Evolutionary conservation across 768 basidiomycete genomes (phyloP).

Genomic region (Suillus subaureus): DNA sequence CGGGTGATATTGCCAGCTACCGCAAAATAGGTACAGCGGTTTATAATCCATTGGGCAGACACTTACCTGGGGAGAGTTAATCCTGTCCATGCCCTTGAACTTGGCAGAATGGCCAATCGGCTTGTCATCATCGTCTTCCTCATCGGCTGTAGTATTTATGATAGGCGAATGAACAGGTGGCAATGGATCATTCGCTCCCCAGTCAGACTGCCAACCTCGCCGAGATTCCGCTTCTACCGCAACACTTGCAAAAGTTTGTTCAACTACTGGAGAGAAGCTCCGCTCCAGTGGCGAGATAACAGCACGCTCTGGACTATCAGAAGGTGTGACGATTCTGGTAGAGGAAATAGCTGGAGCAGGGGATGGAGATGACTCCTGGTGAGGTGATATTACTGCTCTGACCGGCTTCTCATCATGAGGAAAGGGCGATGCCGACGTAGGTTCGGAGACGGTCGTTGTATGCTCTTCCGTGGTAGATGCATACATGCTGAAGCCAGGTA

Average conservation of each 20-base stretch:
- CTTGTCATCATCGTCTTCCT: constrained; percentile 70
- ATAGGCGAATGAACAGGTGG: constrained; percentile 22
- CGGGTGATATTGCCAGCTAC: constrained; percentile 18
- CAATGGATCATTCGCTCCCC: constrained; percentile 37
- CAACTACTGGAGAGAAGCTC: constrained; percentile 23
- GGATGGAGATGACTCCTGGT: constrained; percentile 13
- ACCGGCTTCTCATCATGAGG: constrained; percentile 6
- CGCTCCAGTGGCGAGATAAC: constrained; percentile 33
- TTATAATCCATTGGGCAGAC: neutral
- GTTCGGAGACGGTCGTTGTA: constrained; percentile 17
- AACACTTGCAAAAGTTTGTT: constrained; percentile 45
- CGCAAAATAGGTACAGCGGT: constrained; percentile 11
- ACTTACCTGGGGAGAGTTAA: constrained; percentile 28
- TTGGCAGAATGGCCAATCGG: constrained; percentile 55
- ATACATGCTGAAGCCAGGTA: constrained; percentile 55
- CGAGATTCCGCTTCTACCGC: constrained; percentile 48
- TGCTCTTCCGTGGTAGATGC: constrained; percentile 26
- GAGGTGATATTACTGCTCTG: constrained; percentile 19
- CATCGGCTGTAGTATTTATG: constrained; percentile 33
- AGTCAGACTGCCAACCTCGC: constrained; percentile 56
- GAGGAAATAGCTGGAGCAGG: constrained; percentile 15
- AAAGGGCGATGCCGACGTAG: constrained; percentile 17
- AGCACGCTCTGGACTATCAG: constrained; percentile 28
- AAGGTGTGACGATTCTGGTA: constrained; percentile 15
- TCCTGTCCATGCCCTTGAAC: constrained; percentile 26